Conservation (phyloP, 2,329 filamentous ascomycete genomes). For the Botrytis elliptica region DNA sequence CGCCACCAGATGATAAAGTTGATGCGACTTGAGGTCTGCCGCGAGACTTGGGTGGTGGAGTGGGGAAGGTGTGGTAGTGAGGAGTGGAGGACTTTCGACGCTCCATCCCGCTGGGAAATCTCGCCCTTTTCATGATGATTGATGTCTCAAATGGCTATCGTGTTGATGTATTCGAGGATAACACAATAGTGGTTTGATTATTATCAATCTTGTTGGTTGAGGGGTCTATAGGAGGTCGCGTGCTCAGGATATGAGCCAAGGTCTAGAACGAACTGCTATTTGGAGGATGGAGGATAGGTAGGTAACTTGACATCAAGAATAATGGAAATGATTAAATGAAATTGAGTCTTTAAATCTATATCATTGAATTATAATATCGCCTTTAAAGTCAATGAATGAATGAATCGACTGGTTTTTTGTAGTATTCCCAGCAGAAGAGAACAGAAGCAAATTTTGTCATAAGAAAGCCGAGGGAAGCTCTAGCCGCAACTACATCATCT, state of each 20-base stretch:
- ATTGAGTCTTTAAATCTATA: neutral
- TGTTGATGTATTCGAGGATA: neutral
- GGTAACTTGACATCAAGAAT: neutral
- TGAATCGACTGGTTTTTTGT: neutral
- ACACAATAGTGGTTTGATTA: neutral
- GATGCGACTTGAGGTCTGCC: slow-evolving; percentile 43
- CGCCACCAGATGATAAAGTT: slow-evolving; percentile 37
- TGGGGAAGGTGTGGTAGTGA: slow-evolving; percentile 81
- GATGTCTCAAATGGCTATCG: neutral
- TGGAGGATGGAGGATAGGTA: neutral
- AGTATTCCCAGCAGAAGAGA: neutral
- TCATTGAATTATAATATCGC: neutral
- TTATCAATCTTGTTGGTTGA: neutral
- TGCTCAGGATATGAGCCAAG: neutral
- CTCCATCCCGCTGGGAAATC: slow-evolving; percentile 28
- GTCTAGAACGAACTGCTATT: neutral
- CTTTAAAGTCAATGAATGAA: neutral
- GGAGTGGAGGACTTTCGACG: slow-evolving; percentile 45
- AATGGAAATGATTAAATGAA: neutral
- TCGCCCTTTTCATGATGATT: slow-evolving; percentile 13
- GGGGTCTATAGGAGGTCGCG: slow-evolving; percentile 5
- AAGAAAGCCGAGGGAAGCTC: slow-evolving; percentile 5
- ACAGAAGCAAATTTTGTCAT: slow-evolving; percentile 15
- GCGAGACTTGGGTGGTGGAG: slow-evolving; percentile 66
- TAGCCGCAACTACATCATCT: slow-evolving; percentile 14